Conservation (phyloP, 139 green algal species). For the Chlamydomonas schloesseri region DNA sequence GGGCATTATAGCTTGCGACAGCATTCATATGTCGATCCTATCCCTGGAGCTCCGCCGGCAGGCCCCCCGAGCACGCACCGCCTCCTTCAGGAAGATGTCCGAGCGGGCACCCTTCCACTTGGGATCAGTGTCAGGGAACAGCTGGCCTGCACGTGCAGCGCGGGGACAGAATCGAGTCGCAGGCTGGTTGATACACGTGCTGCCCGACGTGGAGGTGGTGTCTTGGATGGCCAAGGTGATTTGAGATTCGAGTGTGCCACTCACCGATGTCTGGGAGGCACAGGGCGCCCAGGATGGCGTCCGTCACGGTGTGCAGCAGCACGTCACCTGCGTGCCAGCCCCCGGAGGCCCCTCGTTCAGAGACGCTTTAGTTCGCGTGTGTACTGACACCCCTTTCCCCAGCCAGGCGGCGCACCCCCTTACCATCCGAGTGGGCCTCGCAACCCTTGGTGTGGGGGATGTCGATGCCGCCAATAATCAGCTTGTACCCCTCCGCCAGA, state of each 20-base stretch:
- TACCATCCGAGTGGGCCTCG: slow-evolving; percentile 95
- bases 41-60: too few relatives aligned
- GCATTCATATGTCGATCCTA: too few relatives aligned
- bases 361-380: too few relatives aligned
- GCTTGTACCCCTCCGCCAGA: slow-evolving; percentile 89
- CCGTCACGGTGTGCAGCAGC: slow-evolving; percentile 94
- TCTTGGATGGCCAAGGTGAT: too few relatives aligned
- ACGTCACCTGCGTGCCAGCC: slow-evolving; percentile 87
- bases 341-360: too few relatives aligned
- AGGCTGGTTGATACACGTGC: too few relatives aligned
- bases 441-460: slow-evolving; percentile 97
- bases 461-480: slow-evolving; percentile 96
- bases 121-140: slow-evolving; percentile 99
- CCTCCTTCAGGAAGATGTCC: slow-evolving; percentile 92
- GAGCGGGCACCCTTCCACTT: slow-evolving; percentile 95
- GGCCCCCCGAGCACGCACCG: slow-evolving; percentile 45
- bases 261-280: slow-evolving; percentile 97
- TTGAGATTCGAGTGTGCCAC: too few relatives aligned
- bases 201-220: too few relatives aligned
- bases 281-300: slow-evolving; percentile 96
- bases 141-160: slow-evolving; percentile 76
- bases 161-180: too few relatives aligned
- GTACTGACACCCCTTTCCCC: too few relatives aligned
- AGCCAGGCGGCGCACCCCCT: neutral
- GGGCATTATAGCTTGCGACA: too few relatives aligned